These are phyloP conservation scores for Hemisphaericaspora xylanilytica DNA, from an alignment of 1,139 yeast genomes.

Conservation along the genomic window DNA sequence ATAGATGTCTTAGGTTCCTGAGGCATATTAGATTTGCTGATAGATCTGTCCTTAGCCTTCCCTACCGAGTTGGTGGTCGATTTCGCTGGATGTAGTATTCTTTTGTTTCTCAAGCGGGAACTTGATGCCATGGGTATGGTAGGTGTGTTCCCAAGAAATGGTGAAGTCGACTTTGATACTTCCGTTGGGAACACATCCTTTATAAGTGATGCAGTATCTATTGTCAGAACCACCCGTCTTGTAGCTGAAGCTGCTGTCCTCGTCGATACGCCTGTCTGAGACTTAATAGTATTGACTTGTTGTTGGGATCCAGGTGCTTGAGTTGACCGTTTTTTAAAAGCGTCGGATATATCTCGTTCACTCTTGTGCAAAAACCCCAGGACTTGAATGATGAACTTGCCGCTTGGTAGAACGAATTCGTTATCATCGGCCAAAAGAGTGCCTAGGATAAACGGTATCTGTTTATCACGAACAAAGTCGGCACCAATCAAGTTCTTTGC, in stretches of 20 bases:
- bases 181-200: too few species aligned
- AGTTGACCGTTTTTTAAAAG: slow-evolving; percentile 5
- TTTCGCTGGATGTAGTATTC: too few species aligned
- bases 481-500: slow-evolving; percentile 32
- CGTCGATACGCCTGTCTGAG: too few species aligned
- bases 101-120: too few species aligned
- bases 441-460: slow-evolving; percentile 10
- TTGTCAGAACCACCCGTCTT: not conserved
- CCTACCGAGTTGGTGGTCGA: too few species aligned
- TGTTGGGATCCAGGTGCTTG: not conserved
- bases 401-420: slow-evolving; percentile 18
- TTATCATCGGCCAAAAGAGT: slow-evolving; percentile 14
- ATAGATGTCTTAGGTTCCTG: too few species aligned
- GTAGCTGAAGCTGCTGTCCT: not conserved
- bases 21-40: too few species aligned
- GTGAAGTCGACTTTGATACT: too few species aligned
- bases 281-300: not conserved
- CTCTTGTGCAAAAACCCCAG: slow-evolving; percentile 14
- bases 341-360: slow-evolving; percentile 18
- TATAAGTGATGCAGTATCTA: too few species aligned
- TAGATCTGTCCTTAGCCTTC: too few species aligned
- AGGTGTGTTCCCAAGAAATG: too few species aligned
- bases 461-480: slow-evolving; percentile 19
- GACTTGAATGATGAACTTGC: slow-evolving; percentile 16
- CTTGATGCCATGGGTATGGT: too few species aligned